phyloP scores from a whole-genome alignment of 75 land plant species.

The Sequoia sempervirens region DNA sequence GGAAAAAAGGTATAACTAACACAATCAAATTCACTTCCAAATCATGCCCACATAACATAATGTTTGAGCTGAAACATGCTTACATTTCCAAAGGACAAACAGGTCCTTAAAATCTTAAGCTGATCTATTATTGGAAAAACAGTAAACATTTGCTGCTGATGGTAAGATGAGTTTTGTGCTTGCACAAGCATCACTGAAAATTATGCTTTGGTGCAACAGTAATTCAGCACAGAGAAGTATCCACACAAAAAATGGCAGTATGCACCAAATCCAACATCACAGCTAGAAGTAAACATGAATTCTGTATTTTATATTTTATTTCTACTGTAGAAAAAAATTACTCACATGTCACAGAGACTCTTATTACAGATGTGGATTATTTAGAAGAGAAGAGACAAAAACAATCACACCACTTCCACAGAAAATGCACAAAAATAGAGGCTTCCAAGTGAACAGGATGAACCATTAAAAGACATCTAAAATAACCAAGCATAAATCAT shows the following conservation, averaged over 20 bases:
- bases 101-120: not conserved
- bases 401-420: not conserved
- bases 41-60: not conserved
- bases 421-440: not conserved
- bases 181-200: not conserved
- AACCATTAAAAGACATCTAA: not conserved
- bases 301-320: not conserved
- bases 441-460: not conserved
- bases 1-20: not conserved
- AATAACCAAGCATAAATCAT: not conserved
- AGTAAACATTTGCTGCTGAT: not conserved
- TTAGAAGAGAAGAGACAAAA: not conserved
- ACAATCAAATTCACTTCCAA: not conserved
- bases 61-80: not conserved
- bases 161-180: not conserved
- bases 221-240: not conserved
- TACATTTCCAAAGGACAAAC: not conserved
- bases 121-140: not conserved
- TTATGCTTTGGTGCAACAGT: not conserved
- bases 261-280: not conserved
- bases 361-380: not conserved
- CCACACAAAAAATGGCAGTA: not conserved
- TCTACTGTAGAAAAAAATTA: not conserved
- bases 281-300: not conserved
- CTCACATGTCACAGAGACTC: not conserved